Conservation (phyloP, 441 rosid species). For the Gossypium trilobum region DNA sequence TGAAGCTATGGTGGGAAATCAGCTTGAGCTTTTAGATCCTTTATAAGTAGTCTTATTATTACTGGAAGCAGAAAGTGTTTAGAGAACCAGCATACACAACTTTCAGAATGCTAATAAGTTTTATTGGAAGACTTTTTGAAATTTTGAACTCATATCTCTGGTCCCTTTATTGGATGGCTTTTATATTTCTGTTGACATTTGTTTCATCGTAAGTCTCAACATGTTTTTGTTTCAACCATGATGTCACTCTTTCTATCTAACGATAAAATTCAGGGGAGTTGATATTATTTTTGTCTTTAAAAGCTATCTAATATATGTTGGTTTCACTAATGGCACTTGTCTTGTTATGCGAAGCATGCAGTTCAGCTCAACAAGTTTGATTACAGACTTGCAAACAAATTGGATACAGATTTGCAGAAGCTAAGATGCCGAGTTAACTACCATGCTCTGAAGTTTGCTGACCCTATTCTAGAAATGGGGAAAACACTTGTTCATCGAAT, state of each 20-base stretch:
- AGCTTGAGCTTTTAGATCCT: constrained; percentile 5
- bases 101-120: not conserved
- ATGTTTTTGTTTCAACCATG: constrained; percentile 4
- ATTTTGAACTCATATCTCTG: not conserved
- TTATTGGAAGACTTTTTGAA: not conserved
- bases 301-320: not conserved
- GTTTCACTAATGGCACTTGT: constrained; percentile 1
- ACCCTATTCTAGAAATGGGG: constrained; percentile 72
- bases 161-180: not conserved
- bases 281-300: not conserved
- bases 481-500: constrained; percentile 55
- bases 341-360: constrained; percentile 38
- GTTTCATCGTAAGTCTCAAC: not conserved
- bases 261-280: not conserved
- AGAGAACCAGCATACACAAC: not conserved
- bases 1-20: not conserved
- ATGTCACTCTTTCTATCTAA: not conserved
- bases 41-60: not conserved
- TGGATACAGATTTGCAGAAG: constrained; percentile 73
- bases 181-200: constrained; percentile 3
- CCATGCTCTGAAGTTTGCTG: constrained; percentile 73
- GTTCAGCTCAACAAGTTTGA: constrained; percentile 86
- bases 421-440: constrained; percentile 91
- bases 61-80: not conserved
- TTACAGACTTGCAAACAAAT: constrained; percentile 80